Evolutionary conservation across 129 eudicot species (phyloP).

Genomic region (Mikania micrantha): DNA sequence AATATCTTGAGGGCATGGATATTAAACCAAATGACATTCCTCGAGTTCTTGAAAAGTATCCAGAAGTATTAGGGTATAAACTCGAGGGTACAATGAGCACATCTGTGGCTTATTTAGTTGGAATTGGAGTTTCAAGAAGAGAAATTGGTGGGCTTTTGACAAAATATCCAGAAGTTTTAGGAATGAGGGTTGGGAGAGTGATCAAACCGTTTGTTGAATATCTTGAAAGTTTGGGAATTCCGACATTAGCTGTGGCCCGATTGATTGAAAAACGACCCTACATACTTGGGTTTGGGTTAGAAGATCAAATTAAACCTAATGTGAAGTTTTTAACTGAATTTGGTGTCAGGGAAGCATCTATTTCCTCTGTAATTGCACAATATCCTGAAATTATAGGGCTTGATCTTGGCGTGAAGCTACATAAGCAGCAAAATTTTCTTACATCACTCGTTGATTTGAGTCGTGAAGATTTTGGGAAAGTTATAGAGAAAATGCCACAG

Average conservation of each 20-base stretch:
- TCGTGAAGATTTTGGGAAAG: conserved; percentile 61
- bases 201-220: conserved; percentile 93
- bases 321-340: conserved; percentile 46
- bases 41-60: conserved; percentile 76
- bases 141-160: conserved; percentile 85
- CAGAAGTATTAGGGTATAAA: conserved; percentile 89
- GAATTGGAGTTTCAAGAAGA: conserved; percentile 89
- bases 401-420: conserved; percentile 50
- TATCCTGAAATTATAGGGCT: conserved; percentile 88
- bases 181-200: conserved; percentile 88
- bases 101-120: conserved; percentile 92
- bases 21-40: conserved; percentile 74
- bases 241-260: conserved; percentile 65
- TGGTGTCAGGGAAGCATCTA: conserved; percentile 50
- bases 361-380: conserved; percentile 67
- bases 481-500: conserved; percentile 91
- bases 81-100: conserved; percentile 99
- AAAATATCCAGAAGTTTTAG: conserved; percentile 74
- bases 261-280: conserved; percentile 85
- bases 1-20: conserved; percentile 86
- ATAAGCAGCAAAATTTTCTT: conserved; percentile 42
- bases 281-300: conserved; percentile 83
- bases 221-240: conserved; percentile 71
- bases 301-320: conserved; percentile 65
- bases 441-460: conserved; percentile 40